A percentile compares a stretch with the other conserved stretches of the same genome.
phyloP scores from a whole-genome alignment of 228 moss, liverwort and hornwort genomes.

The Sphagnum fallax region DNA sequence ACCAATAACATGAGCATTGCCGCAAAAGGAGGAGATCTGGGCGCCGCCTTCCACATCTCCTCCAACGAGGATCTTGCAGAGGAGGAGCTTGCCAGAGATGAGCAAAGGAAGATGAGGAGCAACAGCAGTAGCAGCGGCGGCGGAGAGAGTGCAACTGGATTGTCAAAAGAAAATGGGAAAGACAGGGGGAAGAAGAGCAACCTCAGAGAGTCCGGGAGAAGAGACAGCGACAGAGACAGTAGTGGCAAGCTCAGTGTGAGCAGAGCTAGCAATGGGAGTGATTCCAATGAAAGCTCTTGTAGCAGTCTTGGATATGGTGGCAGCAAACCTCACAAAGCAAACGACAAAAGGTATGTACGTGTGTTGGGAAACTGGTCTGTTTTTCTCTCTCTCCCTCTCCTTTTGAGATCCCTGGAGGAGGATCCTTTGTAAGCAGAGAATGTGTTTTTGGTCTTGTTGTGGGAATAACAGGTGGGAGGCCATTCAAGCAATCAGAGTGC shows the following conservation, averaged over 20 bases:
- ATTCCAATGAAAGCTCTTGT: background rate
- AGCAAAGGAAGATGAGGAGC: background rate
- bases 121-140: background rate
- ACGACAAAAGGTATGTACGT: background rate
- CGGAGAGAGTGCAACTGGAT: background rate
- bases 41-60: too few species aligned
- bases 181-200: background rate
- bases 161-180: background rate
- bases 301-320: background rate
- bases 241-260: background rate
- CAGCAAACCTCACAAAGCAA: background rate
- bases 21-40: too few species aligned
- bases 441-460: background rate
- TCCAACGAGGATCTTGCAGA: too few species aligned
- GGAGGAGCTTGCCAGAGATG: background rate
- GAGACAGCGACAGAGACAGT: background rate
- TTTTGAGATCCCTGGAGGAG: too few species aligned
- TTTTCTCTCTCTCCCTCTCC: too few species aligned
- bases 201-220: background rate
- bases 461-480: slow-evolving; percentile 61
- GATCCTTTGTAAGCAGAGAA: too few species aligned
- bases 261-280: background rate
- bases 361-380: too few species aligned
- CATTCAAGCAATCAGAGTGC: slow-evolving; percentile 52
- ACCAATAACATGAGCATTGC: too few species aligned